Base-by-base conservation (phyloP, 2,329 filamentous ascomycete species). In the Lachnellula cervina region DNA sequence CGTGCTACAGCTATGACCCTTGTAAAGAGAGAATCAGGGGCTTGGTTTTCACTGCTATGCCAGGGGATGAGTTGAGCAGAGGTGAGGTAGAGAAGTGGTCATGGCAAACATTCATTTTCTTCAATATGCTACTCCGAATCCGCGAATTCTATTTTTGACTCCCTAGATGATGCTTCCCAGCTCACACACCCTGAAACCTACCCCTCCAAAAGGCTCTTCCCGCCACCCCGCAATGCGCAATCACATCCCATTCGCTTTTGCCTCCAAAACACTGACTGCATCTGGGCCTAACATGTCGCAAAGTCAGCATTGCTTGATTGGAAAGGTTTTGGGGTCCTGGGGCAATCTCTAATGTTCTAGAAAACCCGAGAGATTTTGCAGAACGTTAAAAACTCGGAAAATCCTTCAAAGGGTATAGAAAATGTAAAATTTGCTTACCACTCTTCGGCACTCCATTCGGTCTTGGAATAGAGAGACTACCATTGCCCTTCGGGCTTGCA, bases 211-310 rank as follows among this genome's bases (percentile, higher is more conserved):
- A 57, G 59, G 58, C 45, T 46, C 52, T 53, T 59, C 56, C 59
- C 57, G 55, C 50, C 51, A 50, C 55, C 57, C 54, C 50, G 51
- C 54, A 60, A 37, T 45, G 17, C 25, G 23, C 14, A 32, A 43
- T 63, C 59, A 68, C 54, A 60, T 64, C 17, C 65, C 70, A 62
- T 74, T 75, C 17, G 66, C 73, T 63, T 73, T 75, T 37, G 67
- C 69, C 60, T 77, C 75, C 59, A 76, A 63, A 17, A 69, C 60
- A 55, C 69, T 64, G 32, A 76, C 62, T n/a, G 70, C 62, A 61
- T 69, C 65, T 58, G 46, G 66, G 60, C 61, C 28, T 32, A 32
- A 3, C 9, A 32, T 32, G 11, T 32, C 28, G 28, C 28, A 32
- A 13, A 3, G 28, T 32, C 28, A 32, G 28, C 28, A 32, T 32